phyloP scores from a whole-genome alignment of 257 asterid genomes.

The Voacanga thouarsii region DNA sequence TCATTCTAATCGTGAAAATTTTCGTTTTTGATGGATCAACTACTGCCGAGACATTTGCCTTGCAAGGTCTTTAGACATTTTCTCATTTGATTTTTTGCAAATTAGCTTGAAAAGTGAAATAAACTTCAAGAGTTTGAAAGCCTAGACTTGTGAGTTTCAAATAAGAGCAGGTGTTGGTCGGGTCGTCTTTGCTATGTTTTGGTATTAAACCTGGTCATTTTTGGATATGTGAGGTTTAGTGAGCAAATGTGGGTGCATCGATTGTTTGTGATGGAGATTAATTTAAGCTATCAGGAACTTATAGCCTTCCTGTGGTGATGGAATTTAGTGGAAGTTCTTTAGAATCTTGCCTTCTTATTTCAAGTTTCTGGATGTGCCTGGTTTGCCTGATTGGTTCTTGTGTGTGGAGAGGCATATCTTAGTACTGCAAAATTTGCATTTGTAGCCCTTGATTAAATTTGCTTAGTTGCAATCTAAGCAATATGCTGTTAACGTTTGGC shows the following conservation, averaged over 20 bases:
- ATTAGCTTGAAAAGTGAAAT: not conserved
- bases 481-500: constrained; percentile 8
- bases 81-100: not conserved
- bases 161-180: not conserved
- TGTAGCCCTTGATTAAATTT: not conserved
- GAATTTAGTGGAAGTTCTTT: not conserved
- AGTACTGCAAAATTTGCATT: not conserved
- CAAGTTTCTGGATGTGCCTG: not conserved
- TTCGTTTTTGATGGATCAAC: not conserved
- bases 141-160: not conserved
- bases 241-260: not conserved
- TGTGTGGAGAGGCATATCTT: not conserved
- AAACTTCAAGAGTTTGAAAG: not conserved
- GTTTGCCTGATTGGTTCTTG: not conserved
- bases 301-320: not conserved
- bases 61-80: not conserved
- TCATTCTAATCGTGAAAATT: not conserved
- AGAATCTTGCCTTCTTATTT: not conserved
- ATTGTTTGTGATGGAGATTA: not conserved
- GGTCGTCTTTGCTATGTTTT: not conserved
- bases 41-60: not conserved
- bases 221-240: not conserved
- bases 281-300: too few relatives aligned
- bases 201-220: not conserved
- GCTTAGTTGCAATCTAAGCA: not conserved